Evolutionary conservation across 805 yeast species (phyloP).

Genomic region (Spathaspora girioi): DNA sequence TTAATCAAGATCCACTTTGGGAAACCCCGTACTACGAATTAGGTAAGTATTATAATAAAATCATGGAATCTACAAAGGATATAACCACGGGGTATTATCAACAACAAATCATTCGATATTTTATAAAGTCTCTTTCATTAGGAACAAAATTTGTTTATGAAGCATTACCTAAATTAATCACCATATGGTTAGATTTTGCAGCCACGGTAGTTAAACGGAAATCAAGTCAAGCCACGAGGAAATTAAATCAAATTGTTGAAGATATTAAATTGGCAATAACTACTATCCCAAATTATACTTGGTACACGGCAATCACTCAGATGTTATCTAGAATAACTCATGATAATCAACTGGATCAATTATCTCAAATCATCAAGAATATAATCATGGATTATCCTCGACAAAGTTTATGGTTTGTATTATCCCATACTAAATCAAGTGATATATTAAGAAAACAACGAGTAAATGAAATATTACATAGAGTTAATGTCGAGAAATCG

Average conservation of each 20-base stretch:
- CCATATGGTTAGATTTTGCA: conserved; percentile 85
- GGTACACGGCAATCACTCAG: conserved; percentile 88
- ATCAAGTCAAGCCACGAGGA: conserved; percentile 27
- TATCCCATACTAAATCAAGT: conserved; percentile 64
- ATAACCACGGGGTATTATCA: conserved; percentile 47
- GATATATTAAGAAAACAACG: conserved; percentile 27
- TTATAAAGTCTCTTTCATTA: conserved; percentile 54
- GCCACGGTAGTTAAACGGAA: conserved; percentile 15
- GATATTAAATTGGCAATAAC: conserved; percentile 43
- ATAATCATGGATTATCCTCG: conserved; percentile 68
- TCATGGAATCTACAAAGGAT: conserved; percentile 62
- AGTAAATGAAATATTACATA: conserved; percentile 20
- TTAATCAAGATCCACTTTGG: conserved; percentile 53
- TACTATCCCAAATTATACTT: conserved; percentile 48
- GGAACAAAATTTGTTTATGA: conserved; percentile 73
- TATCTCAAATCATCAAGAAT: conserved; percentile 54
- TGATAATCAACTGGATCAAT: conserved; percentile 45
- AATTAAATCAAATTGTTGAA: conserved; percentile 45
- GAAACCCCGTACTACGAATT: conserved; percentile 78
- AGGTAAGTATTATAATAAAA: conserved; percentile 75
- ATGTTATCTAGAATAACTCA: conserved; percentile 76
- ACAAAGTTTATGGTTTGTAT: conserved; percentile 81
- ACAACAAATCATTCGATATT: conserved; percentile 50
- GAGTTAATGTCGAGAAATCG: not conserved
- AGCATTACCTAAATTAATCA: conserved; percentile 83